Base-by-base conservation (phyloP, 345 rosid genomes). In the Bruguiera parviflora region DNA sequence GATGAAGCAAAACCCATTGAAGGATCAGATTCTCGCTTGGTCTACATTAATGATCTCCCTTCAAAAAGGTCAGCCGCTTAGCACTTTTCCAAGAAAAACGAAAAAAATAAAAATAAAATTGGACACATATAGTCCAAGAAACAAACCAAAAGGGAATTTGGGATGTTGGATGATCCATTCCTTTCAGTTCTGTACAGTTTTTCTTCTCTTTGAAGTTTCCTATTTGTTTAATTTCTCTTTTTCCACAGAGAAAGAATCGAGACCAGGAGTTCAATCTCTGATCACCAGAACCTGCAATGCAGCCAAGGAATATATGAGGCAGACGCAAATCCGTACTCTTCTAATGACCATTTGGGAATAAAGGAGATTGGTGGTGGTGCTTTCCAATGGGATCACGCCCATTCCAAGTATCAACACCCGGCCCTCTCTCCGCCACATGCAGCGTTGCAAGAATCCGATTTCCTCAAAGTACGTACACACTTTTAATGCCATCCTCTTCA, bases 201-300 rank as follows among this genome's bases (percentile, higher is more conserved):
- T 75, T 69, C 25, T 72, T 81, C 61, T 68, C 73, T 71, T 68
- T 43, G 49, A 13, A 43, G 49, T 43, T 43, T 43, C 49, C 13
- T 43, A 13, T 39, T 43, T 43, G 49, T 43, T 43, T 3, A 39
- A 68, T 69, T 32, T 69, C 49, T n/a, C 53, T 43, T 21, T 31
- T 33, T 28, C 53, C 37, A 29, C 74, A 81, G 86, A 64, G 75
- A 79, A 15, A 81, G 86, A 82, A 80, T 73, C 68, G 83, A 82
- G 80, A 76, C 70, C 73, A 73, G 58, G 78, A 83, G 84, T 77
- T 80, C 83, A 73, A 73, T 79, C 69, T 80, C 78, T 79, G 86
- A 43, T 11, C 2, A 75, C 75, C 68, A 75, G 63, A 74, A 68
- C 64, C 83, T 71, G 84, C 86, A 78, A 78, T 78, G 83, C 84